These are phyloP conservation scores for Aureobasidium sp. DNA, from an alignment of 2,329 filamentous ascomycete species.

Conservation along the genomic window DNA sequence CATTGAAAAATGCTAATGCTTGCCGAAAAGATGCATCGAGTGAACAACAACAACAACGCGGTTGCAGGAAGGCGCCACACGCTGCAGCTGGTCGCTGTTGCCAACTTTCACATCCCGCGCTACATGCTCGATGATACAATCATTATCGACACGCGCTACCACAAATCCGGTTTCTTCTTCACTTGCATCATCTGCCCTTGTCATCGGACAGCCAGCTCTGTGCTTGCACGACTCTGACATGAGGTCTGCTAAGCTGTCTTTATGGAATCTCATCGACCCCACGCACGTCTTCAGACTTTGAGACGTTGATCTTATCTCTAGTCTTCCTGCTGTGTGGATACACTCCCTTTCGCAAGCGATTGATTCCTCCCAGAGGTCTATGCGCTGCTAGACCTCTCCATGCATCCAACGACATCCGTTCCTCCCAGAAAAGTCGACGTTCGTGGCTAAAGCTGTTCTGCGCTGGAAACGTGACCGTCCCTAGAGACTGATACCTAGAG, in stretches of 20 bases:
- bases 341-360: conserved; percentile 25
- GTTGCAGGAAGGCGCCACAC: too few relatives aligned
- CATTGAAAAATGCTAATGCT: background rate
- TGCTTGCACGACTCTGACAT: background rate
- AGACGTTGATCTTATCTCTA: conserved; percentile 24
- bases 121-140: conserved; percentile 8
- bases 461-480: conserved; percentile 24
- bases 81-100: background rate
- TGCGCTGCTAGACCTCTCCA: conserved; percentile 27
- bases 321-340: conserved; percentile 27
- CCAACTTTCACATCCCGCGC: conserved; percentile 7
- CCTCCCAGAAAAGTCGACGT: conserved; percentile 27
- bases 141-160: background rate
- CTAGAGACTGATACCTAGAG: conserved; percentile 29
- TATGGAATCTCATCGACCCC: conserved; percentile 25
- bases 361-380: conserved; percentile 26
- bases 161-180: conserved; percentile 1
- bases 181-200: background rate
- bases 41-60: background rate
- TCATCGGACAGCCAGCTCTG: background rate
- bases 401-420: conserved; percentile 26
- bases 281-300: conserved; percentile 17
- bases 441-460: conserved; percentile 25
- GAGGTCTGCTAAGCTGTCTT: too few relatives aligned
- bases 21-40: background rate